Percentiles rank a stretch among this genome's conserved stretches.
Conservation (phyloP, 352 stramenopile genomes). For the Aphanomyces invadans region DNA sequence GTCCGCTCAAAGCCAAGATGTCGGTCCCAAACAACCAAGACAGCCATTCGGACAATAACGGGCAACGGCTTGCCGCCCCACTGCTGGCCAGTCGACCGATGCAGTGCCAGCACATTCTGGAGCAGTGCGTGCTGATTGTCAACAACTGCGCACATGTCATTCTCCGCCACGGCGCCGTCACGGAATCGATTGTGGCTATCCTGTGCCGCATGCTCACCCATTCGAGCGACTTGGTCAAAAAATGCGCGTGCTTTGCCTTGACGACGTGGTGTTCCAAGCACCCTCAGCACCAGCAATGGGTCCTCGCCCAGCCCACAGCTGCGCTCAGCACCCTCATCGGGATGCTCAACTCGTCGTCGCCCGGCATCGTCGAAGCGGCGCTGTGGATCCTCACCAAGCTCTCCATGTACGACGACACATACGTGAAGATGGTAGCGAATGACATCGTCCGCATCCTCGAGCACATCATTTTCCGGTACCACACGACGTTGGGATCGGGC, state of each 20-base stretch:
- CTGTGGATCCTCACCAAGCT: constrained; percentile 60
- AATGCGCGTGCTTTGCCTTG: constrained; percentile 60
- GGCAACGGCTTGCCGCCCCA: constrained; percentile 37
- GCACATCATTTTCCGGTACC: constrained; percentile 18
- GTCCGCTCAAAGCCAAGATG: constrained; percentile 15
- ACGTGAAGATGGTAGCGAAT: constrained; percentile 51
- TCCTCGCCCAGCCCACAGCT: constrained; percentile 33
- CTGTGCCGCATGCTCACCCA: constrained; percentile 52
- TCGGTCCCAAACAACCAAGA: constrained; percentile 22
- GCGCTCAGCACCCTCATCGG: constrained; percentile 48
- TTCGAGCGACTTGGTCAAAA: constrained; percentile 58
- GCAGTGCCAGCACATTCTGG: constrained; percentile 35
- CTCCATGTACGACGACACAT: constrained; percentile 50
- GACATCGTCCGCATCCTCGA: constrained; percentile 30
- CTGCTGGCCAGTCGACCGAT: constrained; percentile 8
- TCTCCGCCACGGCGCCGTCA: constrained; percentile 23
- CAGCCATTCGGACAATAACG: constrained; percentile 32
- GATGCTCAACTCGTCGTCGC: constrained; percentile 48
- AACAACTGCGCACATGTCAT: constrained; percentile 47
- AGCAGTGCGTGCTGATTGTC: constrained; percentile 56
- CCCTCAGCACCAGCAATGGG: constrained; percentile 33
- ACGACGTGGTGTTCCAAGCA: constrained; percentile 58
- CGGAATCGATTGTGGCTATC: constrained; percentile 33
- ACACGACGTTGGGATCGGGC: constrained; percentile 24
- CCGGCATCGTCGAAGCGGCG: constrained; percentile 49